A percentile compares a stretch with the other conserved stretches of the same genome.
Conservation (phyloP, 305 asterid genomes). For the Fraxinus xanthoxyloides region DNA sequence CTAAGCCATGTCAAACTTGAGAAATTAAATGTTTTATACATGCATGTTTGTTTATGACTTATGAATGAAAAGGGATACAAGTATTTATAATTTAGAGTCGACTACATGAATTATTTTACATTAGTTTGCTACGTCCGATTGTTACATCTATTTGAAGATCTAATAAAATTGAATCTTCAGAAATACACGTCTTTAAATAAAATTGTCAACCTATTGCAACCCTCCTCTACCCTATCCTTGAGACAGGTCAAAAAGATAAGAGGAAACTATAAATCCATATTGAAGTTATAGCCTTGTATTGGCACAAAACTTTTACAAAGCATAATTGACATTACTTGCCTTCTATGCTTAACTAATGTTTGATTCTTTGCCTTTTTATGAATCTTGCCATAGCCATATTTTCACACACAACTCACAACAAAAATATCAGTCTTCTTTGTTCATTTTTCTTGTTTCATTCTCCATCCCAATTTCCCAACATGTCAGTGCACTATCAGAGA, state of each 20-base stretch:
- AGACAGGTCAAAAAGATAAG: neutral
- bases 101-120: neutral
- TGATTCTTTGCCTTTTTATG: slow-evolving; percentile 34
- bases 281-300: neutral
- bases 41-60: neutral
- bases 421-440: neutral
- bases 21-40: neutral
- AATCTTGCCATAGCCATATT: slow-evolving; percentile 22
- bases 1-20: neutral
- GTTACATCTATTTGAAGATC: neutral
- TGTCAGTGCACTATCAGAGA: slow-evolving; percentile 19
- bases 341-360: slow-evolving; percentile 32
- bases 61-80: neutral
- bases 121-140: neutral
- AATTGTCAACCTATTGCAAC: neutral
- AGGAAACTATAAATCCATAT: neutral
- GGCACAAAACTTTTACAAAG: slow-evolving; percentile 12
- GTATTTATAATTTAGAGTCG: neutral
- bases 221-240: neutral
- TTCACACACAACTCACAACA: neutral
- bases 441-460: slow-evolving; percentile 15
- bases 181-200: neutral
- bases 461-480: neutral
- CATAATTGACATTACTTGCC: slow-evolving; percentile 40
- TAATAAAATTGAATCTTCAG: neutral